phyloP scores from a whole-genome alignment of 2,329 filamentous ascomycete species.

The Alternaria tenuissima region DNA sequence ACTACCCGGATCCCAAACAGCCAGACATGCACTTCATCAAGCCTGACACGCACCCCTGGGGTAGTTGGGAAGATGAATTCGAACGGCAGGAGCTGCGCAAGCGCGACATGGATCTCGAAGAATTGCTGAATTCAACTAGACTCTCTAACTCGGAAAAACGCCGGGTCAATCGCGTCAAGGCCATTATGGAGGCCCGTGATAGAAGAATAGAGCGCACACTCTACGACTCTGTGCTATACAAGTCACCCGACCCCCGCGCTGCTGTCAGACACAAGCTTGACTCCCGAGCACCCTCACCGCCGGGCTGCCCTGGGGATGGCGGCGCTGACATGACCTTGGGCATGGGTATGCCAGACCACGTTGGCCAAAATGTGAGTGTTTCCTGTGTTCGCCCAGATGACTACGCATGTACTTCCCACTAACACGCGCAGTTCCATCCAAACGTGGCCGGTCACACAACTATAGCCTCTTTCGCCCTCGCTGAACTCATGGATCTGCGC shows the following conservation, averaged over 20 bases:
- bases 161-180: not conserved
- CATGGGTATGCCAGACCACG: slow-evolving; percentile 1
- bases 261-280: slow-evolving; percentile 1
- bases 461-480: slow-evolving; percentile 10
- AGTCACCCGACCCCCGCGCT: not conserved
- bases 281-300: not conserved
- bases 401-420: too few species aligned
- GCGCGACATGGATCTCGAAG: slow-evolving; percentile 1
- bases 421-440: slow-evolving; percentile 1
- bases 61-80: not conserved
- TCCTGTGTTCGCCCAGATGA: too few species aligned
- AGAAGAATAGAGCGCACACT: not conserved
- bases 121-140: not conserved
- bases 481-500: slow-evolving; percentile 15
- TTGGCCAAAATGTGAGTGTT: slow-evolving; percentile 3
- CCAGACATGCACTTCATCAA: slow-evolving; percentile 16
- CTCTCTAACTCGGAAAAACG: slow-evolving; percentile 6
- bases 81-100: slow-evolving; percentile 3
- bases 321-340: not conserved
- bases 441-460: slow-evolving; percentile 7
- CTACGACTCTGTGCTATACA: slow-evolving; percentile 3
- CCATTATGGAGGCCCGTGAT: not conserved
- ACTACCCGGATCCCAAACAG: slow-evolving; percentile 6
- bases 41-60: slow-evolving; percentile 9
- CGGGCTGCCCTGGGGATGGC: slow-evolving; percentile 1